A percentile compares a stretch with the other conserved stretches of the same genome.
Conservation (phyloP, 2,329 filamentous ascomycete genomes). For the Pyrenochaeta sp. region DNA sequence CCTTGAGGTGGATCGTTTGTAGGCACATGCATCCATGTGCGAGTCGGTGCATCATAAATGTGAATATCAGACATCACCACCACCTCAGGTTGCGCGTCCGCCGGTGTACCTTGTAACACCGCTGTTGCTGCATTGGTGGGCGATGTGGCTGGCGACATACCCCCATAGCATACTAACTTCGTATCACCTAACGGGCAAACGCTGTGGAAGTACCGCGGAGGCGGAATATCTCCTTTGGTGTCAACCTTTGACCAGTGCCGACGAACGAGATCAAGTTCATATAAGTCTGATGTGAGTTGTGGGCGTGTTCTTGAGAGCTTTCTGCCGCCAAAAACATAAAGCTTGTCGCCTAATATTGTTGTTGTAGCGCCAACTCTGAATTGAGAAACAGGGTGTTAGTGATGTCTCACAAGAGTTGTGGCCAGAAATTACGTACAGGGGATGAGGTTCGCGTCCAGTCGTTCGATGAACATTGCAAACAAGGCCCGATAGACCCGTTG, state of each 20-base stretch:
- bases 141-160: slow-evolving; percentile 83
- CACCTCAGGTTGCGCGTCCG: slow-evolving; percentile 81
- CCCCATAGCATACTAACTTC: slow-evolving; percentile 96
- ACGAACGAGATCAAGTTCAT: slow-evolving; percentile 88
- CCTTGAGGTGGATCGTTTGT: slow-evolving; percentile 87
- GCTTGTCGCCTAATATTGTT: slow-evolving; percentile 90
- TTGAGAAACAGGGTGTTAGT: slow-evolving; percentile 57
- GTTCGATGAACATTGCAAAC: slow-evolving; percentile 79
- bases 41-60: slow-evolving; percentile 85
- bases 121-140: slow-evolving; percentile 46
- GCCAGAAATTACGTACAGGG: slow-evolving; percentile 47
- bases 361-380: slow-evolving; percentile 94
- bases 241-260: slow-evolving; percentile 94
- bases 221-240: slow-evolving; percentile 82
- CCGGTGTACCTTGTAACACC: slow-evolving; percentile 45
- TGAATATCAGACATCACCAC: slow-evolving; percentile 98
- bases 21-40: slow-evolving; percentile 83
- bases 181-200: slow-evolving; percentile 93
- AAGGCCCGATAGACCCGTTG: slow-evolving; percentile 70
- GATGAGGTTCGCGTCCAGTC: slow-evolving; percentile 88
- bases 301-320: slow-evolving; percentile 84
- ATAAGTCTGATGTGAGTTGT: slow-evolving; percentile 86
- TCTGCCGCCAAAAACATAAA: slow-evolving; percentile 95
- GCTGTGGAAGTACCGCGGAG: slow-evolving; percentile 95
- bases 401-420: not conserved